Evolutionary conservation across 306 rosid species (phyloP), one percentile per base, ranked within the genome.

Genomic region (Astragalus glycyphyllos): DNA sequence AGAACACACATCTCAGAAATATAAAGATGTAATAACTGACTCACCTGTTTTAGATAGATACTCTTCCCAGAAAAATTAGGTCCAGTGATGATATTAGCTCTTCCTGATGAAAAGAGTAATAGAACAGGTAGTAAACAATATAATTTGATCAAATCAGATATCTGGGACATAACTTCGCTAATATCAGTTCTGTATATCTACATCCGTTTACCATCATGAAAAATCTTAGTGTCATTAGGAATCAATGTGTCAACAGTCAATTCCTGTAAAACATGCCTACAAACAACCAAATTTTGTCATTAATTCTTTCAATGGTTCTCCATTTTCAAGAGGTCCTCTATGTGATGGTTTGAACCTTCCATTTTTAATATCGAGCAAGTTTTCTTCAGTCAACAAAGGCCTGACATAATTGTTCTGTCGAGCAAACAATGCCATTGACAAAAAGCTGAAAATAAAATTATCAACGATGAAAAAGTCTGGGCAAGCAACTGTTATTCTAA

Each of bases 1-100:
- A 64, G 38, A 65, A 51, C 65, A 58, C 59, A 42, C 11, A 46
- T 41, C 71, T 23, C 35, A 45, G 69, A 63, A 76, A 62, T 54
- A 49, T 46, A 56, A 60, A 45, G 66, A 12, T 58, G n/a, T 49
- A 59, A 64, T 16, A 54, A 69, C 69, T 77, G 70, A 85, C 94
- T 89, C 58, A 87, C 97, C 97, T 94, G 98, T 87, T 94, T 94
- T 81, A 90, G 83, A 70, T 94, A 94, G 84, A 94, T 89, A 80
- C 98, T 94, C 84, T 94, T 94, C 72, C 98, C 98, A 7, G 97
- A 90, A 83, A 87, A 94, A 81, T 94, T 94, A 75, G 98, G 98
- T 38, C 98, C 98, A 29, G 95, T 90, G 76, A 94, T 89, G 75
- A 94, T 86, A 69, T 87, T 86, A 68, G 90, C 86, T 82, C 96